Evolutionary conservation across 2,329 filamentous ascomycete genomes (phyloP).

Genomic region (Ophiostoma montium): DNA sequence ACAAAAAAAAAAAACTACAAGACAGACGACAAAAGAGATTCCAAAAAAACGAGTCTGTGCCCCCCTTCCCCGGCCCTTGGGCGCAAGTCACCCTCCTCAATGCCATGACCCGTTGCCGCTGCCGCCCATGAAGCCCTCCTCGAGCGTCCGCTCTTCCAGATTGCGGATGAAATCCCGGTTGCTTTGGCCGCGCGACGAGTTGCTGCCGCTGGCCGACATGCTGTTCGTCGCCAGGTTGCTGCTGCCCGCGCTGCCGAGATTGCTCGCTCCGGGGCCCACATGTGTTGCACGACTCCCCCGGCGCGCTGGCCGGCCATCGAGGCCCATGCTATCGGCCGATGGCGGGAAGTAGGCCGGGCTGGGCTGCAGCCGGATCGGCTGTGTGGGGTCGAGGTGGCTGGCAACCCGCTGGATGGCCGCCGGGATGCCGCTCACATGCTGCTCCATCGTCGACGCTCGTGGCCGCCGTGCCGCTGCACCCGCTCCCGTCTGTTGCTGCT

Average conservation of each 20-base stretch:
- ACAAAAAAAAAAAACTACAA: background rate
- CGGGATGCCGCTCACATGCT: slow-evolving; percentile 84
- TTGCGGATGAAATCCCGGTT: slow-evolving; percentile 89
- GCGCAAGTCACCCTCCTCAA: too few species aligned
- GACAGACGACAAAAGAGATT: too few species aligned
- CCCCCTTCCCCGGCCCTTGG: too few species aligned
- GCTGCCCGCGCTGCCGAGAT: background rate
- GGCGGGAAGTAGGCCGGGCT: slow-evolving; percentile 96
- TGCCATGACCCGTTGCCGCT: slow-evolving; percentile 51
- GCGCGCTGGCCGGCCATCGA: slow-evolving; percentile 49
- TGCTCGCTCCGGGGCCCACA: slow-evolving; percentile 29
- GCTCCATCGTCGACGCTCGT: slow-evolving; percentile 91
- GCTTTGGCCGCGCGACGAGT: background rate
- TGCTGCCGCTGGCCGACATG: background rate
- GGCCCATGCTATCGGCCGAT: slow-evolving; percentile 63
- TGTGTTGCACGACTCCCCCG: slow-evolving; percentile 61
- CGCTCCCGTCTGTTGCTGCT: slow-evolving; percentile 49
- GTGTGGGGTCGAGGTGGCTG: slow-evolving; percentile 86
- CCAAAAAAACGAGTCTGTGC: too few species aligned
- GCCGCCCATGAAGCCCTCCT: slow-evolving; percentile 73
- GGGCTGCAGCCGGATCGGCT: slow-evolving; percentile 85
- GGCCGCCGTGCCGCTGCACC: slow-evolving; percentile 64
- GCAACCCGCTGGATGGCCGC: slow-evolving; percentile 87
- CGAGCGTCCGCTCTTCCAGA: slow-evolving; percentile 83
- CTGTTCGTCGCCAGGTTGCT: background rate